Evolutionary conservation across 2,329 filamentous ascomycete genomes (phyloP), one percentile per base, ranked within the genome.

Genomic region (Conoideocrella luteorostrata): DNA sequence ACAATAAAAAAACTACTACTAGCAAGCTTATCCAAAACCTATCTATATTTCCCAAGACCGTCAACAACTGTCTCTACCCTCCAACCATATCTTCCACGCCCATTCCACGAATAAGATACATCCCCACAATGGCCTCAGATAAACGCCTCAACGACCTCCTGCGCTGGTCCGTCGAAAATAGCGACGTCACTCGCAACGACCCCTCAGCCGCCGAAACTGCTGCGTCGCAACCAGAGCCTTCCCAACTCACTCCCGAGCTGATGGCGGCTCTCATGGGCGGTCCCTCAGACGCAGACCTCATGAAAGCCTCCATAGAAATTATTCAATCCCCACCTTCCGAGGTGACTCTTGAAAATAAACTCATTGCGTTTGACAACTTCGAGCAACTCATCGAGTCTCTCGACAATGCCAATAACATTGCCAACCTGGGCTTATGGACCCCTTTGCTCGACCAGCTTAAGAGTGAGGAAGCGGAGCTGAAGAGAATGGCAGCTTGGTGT

Each of bases 351-450:
- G 84, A 88, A 34, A 79, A 88, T 66, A 88, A 87, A 63, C 67
- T 94, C 43, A 78, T 82, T 46, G 90, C 90, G 29, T 94, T 95
- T 66, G 90, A 95, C 75, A 95, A 96, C 69, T 85, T 96, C 50
- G 90, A 95, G 69, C 88, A 95, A 65, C 73, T 95, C 47, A 84
- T 96, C 56, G 89, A 96, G 71, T 82, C 79, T 50, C 80, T 97
- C 55, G 93, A 98, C 73, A 98, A 98, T 64, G 91, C 93, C 46
- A 98, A 97, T 72, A 94, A 96, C 67, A 78, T 98, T 54, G 82
- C 82, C 52, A 77, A 77, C 22, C 70, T 96, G 17, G 76, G 77
- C 6, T 74, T 97, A 24, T 98, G 93, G 93, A 76, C 78, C 10
- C 88, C 88, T 9, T 71, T 98, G 30, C 70, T 96, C 10, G 66